phyloP scores from a whole-genome alignment of 176 grass and related monocot species.

The Triticum urartu region DNA sequence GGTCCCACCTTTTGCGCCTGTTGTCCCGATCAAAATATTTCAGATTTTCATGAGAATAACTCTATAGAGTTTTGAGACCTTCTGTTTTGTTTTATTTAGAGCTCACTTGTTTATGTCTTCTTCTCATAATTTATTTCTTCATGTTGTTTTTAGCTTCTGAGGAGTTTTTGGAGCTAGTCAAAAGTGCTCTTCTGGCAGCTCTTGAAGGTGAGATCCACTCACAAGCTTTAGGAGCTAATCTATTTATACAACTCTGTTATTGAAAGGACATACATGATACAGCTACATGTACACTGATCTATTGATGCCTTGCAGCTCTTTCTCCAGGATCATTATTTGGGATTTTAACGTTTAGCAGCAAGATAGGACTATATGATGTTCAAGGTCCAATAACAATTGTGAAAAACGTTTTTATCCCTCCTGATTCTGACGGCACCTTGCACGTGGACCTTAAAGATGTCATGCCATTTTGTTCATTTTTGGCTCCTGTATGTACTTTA shows the following conservation, averaged over 20 bases:
- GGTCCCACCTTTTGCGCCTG: not conserved
- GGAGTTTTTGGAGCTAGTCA: slow-evolving; percentile 94
- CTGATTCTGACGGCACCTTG: slow-evolving; percentile 60
- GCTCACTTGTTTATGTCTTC: slow-evolving; percentile 7
- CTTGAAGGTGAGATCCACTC: slow-evolving; percentile 68
- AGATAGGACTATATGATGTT: slow-evolving; percentile 95
- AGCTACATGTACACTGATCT: slow-evolving; percentile 27
- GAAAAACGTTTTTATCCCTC: slow-evolving; percentile 81
- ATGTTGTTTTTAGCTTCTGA: slow-evolving; percentile 73
- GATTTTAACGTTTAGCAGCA: slow-evolving; percentile 85
- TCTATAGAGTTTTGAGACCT: not conserved
- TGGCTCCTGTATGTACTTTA: slow-evolving; percentile 73
- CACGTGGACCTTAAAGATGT: slow-evolving; percentile 72
- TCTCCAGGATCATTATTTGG: slow-evolving; percentile 89
- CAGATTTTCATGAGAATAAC: not conserved
- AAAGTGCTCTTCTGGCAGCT: slow-evolving; percentile 92
- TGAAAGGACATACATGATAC: not conserved
- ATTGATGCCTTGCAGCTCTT: slow-evolving; percentile 66
- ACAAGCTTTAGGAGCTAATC: slow-evolving; percentile 24
- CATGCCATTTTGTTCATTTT: slow-evolving; percentile 90
- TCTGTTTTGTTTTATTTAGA: slow-evolving; percentile 14
- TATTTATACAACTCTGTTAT: not conserved
- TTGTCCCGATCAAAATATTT: not conserved
- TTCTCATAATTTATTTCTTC: slow-evolving; percentile 33
- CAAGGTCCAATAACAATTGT: slow-evolving; percentile 88